Evolutionary conservation across 129 eudicot genomes (phyloP), one percentile per base, ranked within the genome.

Genomic region (Pittosporum tobira): DNA sequence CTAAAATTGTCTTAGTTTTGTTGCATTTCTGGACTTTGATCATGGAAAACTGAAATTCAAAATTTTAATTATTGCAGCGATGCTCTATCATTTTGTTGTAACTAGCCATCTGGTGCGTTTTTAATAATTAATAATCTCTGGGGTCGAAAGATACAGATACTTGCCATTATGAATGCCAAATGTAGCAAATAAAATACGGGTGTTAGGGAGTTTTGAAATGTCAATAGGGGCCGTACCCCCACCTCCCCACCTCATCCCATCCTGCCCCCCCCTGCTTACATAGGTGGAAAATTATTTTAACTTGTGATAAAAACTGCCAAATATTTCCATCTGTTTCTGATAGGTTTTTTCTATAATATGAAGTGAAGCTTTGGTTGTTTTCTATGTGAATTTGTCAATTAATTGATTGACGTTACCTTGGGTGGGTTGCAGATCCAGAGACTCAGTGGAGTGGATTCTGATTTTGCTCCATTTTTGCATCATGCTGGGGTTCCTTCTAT

Each of bases 401-500:
- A 14, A 58, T 62, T 43, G 46, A 51, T 42, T 8, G 22, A 49
- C 6, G 30, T 67, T 60, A 1, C 49, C 64, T 29, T 64, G 64
- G 46, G 30, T 67, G 73, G 44, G 42, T 48, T 68, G 84, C 79
- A 91, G 98, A 86, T 91, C 45, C 75, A 79, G 68, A 86, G 98
- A 62, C 88, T 91, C 24, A 60, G 87, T 71, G 82, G 84, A 30
- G 95, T 80, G 36, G 90, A 83, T 68, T 91, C 98, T 6, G 98
- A 91, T 72, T 91, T 86, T 51, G 85, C 94, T 71, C 94, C 98
- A 6, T 91, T 91, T 73, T 77, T 91, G 79, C 98, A 91, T 28
- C 98, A 86, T 69, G 98, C 87, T 0, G 98, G 98, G 71, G 77
- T 91, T 74, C 90, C 98, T 48, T 86, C 95, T 24, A 18, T 76